These are phyloP conservation scores for Vaccinium corymbosum DNA, from an alignment of 148 eudicot genomes.

Conservation along the genomic window DNA sequence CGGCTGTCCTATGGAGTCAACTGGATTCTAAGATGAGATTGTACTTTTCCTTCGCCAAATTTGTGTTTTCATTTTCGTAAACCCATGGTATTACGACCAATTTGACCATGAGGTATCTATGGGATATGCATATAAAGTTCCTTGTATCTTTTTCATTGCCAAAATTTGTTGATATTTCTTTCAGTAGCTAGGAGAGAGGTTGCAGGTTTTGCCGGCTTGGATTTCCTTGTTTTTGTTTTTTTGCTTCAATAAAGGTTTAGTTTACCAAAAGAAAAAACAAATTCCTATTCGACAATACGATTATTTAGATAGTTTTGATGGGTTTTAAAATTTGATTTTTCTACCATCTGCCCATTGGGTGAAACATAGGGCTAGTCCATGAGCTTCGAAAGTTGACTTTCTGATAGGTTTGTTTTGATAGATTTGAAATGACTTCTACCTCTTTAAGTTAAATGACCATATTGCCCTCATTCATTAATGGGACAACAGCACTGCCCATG, in stretches of 20 bases:
- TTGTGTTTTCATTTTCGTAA: neutral
- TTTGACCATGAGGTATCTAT: neutral
- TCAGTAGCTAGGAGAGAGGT: too few relatives aligned
- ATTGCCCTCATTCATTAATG: too few relatives aligned
- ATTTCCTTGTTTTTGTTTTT: too few relatives aligned
- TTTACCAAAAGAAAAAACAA: neutral
- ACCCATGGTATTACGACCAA: neutral
- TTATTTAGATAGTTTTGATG: neutral
- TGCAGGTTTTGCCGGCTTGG: too few relatives aligned
- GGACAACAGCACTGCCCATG: too few relatives aligned
- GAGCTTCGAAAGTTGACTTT: too few relatives aligned
- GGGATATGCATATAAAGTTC: neutral
- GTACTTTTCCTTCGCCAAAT: neutral
- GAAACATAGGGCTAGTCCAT: too few relatives aligned
- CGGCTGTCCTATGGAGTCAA: constrained; percentile 6
- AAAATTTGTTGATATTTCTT: neutral
- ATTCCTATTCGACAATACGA: neutral
- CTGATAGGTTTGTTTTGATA: too few relatives aligned
- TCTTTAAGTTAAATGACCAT: too few relatives aligned
- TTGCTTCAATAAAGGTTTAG: too few relatives aligned
- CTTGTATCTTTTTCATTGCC: neutral
- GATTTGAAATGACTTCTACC: too few relatives aligned
- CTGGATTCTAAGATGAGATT: constrained; percentile 3
- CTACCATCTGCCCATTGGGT: neutral
- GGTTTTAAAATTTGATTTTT: neutral